A percentile compares a stretch with the other conserved stretches of the same genome.
These are phyloP conservation scores for Pinus tabuliformis DNA, from an alignment of 75 land plant species.

Conservation along the genomic window DNA sequence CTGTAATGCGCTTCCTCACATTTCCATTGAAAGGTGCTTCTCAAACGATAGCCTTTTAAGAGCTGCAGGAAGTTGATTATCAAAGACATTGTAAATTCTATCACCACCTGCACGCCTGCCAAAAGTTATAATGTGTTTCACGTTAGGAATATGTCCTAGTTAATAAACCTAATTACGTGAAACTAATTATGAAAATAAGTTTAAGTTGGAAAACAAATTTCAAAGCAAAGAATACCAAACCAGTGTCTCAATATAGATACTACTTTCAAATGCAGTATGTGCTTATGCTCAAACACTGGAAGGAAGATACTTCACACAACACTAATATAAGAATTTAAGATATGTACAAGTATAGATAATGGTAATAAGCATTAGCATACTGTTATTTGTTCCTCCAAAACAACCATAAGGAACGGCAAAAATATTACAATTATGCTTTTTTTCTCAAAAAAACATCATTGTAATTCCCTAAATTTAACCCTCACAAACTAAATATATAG, in stretches of 20 bases:
- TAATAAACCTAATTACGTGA: background rate
- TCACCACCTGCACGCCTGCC: conserved; percentile 97
- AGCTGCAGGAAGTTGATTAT: conserved; percentile 92
- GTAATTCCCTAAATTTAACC: no score
- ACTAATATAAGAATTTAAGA: no score
- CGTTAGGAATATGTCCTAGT: background rate
- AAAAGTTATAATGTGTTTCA: background rate
- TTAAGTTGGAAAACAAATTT: background rate
- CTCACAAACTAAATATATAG: no score
- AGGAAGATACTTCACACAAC: no score
- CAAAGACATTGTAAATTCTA: conserved; percentile 83
- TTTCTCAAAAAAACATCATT: no score
- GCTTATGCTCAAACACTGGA: no score
- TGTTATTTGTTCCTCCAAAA: no score
- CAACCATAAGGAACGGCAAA: no score
- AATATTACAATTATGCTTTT: no score
- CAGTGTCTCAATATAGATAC: background rate
- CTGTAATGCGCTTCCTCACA: conserved; percentile 83
- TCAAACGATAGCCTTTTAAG: conserved; percentile 92
- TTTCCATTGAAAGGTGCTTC: conserved; percentile 94
- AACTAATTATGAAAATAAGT: background rate
- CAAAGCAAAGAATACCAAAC: background rate
- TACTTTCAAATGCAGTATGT: no score
- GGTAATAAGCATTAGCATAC: no score
- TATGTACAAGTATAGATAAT: no score